Evolutionary conservation across 2,329 filamentous ascomycete genomes (phyloP), one percentile per base, ranked within the genome.

Genomic region (Apiospora pterosperma): DNA sequence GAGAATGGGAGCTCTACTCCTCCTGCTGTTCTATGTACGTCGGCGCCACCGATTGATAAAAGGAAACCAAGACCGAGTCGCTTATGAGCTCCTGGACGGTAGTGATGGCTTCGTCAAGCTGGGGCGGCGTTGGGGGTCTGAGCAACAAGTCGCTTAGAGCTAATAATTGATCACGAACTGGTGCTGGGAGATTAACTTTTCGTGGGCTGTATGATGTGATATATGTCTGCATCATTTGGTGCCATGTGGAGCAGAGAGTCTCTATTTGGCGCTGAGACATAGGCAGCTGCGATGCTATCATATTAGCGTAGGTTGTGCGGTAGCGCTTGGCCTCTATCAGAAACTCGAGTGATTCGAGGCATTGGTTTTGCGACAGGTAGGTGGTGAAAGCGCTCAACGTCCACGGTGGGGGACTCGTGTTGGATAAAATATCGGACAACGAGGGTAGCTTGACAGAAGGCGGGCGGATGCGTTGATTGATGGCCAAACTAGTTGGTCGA

Each of bases 1-100:
- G n/a, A n/a, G n/a, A n/a, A n/a, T n/a, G n/a, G n/a, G n/a, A n/a
- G n/a, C n/a, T n/a, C n/a, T n/a, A n/a, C n/a, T n/a, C n/a, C n/a
- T n/a, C n/a, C n/a, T n/a, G n/a, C n/a, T n/a, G n/a, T n/a, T n/a
- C n/a, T n/a, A n/a, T n/a, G n/a, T n/a, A n/a, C n/a, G n/a, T n/a
- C n/a, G 79, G 72, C 6, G 79, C 72, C n/a, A 85, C 79, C 0
- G 85, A 86, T 67, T 97, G 95, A 62, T 98, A 84, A 75, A 98
- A 99, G 0, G 95, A 94, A 0, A 97, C 89, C 62, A 98, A 83
- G 0, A 98, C 92, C 4, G 94, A 97, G 75, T 98, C 96, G 72
- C 97, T 96, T 94, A 99, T 98, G 64, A 98, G 83, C 71, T 98
- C 96, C 76, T 94, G 94, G 44, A 97, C 92, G 67, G 97, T 96